phyloP scores from a whole-genome alignment of 257 asterid genomes.

The Lycium barbarum region DNA sequence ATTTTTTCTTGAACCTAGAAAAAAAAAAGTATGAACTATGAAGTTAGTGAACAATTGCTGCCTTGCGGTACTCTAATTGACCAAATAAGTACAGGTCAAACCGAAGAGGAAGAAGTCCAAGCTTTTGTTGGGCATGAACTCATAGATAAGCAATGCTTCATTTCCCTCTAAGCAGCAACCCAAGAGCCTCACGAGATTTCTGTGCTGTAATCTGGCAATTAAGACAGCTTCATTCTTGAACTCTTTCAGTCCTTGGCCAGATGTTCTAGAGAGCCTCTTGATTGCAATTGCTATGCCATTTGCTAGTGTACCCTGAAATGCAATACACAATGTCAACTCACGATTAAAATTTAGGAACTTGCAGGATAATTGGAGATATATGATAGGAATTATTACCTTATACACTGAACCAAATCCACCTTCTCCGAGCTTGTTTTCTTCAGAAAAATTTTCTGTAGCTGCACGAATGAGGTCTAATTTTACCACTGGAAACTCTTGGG shows the following conservation, averaged over 20 bases:
- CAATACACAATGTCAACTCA: not conserved
- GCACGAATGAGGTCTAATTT: conserved; percentile 15
- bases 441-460: conserved; percentile 8
- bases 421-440: conserved; percentile 25
- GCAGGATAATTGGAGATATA: not conserved
- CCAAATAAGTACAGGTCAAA: not conserved
- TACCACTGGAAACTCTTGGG: conserved; percentile 17
- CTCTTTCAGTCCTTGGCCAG: conserved; percentile 27
- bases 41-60: not conserved
- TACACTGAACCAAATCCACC: conserved; percentile 34
- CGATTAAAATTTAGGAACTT: not conserved
- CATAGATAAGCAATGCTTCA: conserved; percentile 25
- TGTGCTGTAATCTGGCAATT: conserved; percentile 27
- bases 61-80: not conserved
- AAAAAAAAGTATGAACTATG: not conserved
- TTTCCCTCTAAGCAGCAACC: conserved; percentile 22
- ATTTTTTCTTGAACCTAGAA: conserved; percentile 18
- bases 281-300: conserved; percentile 24
- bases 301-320: conserved; percentile 20
- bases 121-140: conserved; percentile 32
- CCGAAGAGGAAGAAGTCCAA: conserved; percentile 25
- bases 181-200: conserved; percentile 29
- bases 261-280: conserved; percentile 18
- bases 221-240: conserved; percentile 30
- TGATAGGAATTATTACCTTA: conserved; percentile 5